These are phyloP conservation scores for Tetrapisispora nanseiensis DNA, from an alignment of 805 yeast species.

Conservation along the genomic window DNA sequence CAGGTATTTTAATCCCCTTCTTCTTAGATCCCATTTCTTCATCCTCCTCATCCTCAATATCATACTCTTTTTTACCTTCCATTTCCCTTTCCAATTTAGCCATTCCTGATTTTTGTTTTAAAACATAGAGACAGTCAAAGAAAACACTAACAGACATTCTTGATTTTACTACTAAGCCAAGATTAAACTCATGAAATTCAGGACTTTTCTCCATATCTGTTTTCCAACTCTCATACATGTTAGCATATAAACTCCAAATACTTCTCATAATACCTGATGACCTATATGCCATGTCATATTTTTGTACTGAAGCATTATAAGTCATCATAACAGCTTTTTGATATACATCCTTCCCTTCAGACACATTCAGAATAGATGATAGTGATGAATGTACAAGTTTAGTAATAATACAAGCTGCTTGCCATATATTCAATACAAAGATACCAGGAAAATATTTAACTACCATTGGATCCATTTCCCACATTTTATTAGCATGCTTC, in stretches of 20 bases:
- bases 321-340: conserved; percentile 58
- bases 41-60: conserved; percentile 29
- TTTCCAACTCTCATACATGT: conserved; percentile 47
- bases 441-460: conserved; percentile 77
- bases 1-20: not conserved
- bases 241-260: conserved; percentile 79
- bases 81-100: conserved; percentile 43
- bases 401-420: conserved; percentile 76
- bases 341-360: conserved; percentile 61
- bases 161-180: conserved; percentile 53
- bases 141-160: conserved; percentile 90
- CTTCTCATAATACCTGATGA: conserved; percentile 90
- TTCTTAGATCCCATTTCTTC: conserved; percentile 22
- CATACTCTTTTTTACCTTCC: conserved; percentile 6
- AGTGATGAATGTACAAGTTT: conserved; percentile 70
- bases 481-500: conserved; percentile 55
- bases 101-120: conserved; percentile 85
- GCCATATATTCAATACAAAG: conserved; percentile 79
- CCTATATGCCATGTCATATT: conserved; percentile 87
- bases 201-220: conserved; percentile 10
- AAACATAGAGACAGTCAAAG: conserved; percentile 78
- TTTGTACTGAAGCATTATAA: conserved; percentile 71
- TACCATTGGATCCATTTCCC: conserved; percentile 48
- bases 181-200: conserved; percentile 23
- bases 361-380: conserved; percentile 54